Percentiles rank a stretch among this genome's conserved stretches.
phyloP scores from a whole-genome alignment of 371 early-diverging fungal species.

The Syncephalastrum racemosum region DNA sequence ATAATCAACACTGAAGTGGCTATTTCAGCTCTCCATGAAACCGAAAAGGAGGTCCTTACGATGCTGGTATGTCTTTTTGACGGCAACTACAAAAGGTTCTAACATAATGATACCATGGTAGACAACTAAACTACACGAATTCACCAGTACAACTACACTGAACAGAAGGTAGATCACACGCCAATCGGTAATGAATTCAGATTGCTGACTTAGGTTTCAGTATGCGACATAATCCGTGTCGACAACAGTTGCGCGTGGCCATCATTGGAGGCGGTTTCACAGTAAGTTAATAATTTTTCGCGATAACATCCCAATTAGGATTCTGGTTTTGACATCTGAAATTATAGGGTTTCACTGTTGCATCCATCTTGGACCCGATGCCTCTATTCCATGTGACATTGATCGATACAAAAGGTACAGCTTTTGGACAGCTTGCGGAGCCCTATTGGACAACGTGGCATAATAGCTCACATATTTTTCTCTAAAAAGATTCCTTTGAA shows the following conservation, averaged over 20 bases:
- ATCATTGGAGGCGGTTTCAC: slow-evolving; percentile 50
- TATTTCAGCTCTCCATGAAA: slow-evolving; percentile 25
- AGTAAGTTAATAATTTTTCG: slow-evolving; percentile 19
- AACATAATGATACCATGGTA: no score
- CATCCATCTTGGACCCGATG: slow-evolving; percentile 48
- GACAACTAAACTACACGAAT: no score
- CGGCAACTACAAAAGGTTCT: neutral
- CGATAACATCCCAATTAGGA: neutral
- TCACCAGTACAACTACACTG: no score
- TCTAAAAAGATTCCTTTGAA: slow-evolving; percentile 43
- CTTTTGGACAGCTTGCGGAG: neutral
- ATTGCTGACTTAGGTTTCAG: no score
- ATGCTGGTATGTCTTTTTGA: slow-evolving; percentile 25
- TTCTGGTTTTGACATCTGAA: neutral
- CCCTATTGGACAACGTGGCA: neutral
- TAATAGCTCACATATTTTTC: neutral
- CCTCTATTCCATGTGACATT: slow-evolving; percentile 44
- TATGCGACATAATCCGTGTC: neutral
- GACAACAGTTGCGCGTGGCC: slow-evolving; percentile 26
- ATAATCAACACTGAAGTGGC: slow-evolving; percentile 24
- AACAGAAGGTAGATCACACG: no score
- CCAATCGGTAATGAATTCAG: no score
- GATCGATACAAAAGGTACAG: slow-evolving; percentile 47
- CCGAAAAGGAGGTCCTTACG: slow-evolving; percentile 32
- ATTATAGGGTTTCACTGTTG: slow-evolving; percentile 44